These are phyloP conservation scores for Phytophthora boehmeriae DNA, from an alignment of 352 stramenopile species.

Conservation along the genomic window DNA sequence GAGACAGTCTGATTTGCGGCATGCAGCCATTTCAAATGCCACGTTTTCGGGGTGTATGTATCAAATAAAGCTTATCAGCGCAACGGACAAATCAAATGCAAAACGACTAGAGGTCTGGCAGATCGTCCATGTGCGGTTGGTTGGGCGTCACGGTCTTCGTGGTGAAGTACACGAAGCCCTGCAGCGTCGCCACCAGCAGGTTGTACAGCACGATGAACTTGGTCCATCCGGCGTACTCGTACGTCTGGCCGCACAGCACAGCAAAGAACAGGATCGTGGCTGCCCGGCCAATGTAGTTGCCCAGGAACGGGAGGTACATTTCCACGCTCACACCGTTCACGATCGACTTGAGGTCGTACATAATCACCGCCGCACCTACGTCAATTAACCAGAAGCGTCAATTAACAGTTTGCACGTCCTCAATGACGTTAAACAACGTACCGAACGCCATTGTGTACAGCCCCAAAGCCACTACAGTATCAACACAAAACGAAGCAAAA, in stretches of 20 bases:
- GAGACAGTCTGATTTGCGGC: neutral
- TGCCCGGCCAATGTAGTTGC: constrained; percentile 87
- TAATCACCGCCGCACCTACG: constrained; percentile 68
- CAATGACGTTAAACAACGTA: constrained; percentile 29
- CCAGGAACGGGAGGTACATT: constrained; percentile 85
- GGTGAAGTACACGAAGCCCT: constrained; percentile 85
- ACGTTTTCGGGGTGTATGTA: neutral
- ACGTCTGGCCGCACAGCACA: constrained; percentile 71
- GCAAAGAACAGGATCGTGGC: constrained; percentile 84
- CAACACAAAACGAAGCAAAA: constrained; percentile 13
- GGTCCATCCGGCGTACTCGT: constrained; percentile 73
- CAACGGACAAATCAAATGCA: neutral
- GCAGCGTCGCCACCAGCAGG: constrained; percentile 70
- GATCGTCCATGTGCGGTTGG: constrained; percentile 64
- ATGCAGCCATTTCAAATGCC: neutral
- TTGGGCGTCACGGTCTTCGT: constrained; percentile 70
- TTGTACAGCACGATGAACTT: constrained; percentile 81
- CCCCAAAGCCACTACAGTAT: constrained; percentile 60
- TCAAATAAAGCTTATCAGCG: neutral
- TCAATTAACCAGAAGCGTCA: too few species aligned
- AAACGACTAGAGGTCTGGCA: constrained; percentile 56
- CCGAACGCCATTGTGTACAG: constrained; percentile 89
- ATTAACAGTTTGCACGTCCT: too few species aligned
- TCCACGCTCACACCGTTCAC: constrained; percentile 85
- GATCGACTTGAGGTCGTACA: constrained; percentile 88